Evolutionary conservation across 179 eudicot species (phyloP).

Genomic region (Monotropa hypopitys): DNA sequence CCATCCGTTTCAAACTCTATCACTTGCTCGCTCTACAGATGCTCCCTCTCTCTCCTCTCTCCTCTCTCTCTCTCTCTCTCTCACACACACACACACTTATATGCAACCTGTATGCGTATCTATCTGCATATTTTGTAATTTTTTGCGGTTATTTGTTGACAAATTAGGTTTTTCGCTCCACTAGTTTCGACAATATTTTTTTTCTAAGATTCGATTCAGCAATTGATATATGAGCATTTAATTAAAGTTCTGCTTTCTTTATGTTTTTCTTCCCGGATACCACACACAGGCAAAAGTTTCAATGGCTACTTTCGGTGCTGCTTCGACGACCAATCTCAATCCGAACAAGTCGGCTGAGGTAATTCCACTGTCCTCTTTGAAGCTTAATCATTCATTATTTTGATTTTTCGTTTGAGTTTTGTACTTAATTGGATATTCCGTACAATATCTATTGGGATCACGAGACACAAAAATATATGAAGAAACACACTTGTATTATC

Average conservation of each 20-base stretch:
- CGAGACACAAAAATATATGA: no score
- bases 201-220: background rate
- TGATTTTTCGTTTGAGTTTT: background rate
- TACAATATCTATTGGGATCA: no score
- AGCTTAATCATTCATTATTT: background rate
- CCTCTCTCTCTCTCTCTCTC: background rate
- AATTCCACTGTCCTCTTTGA: background rate
- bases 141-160: background rate
- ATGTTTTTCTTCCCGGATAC: background rate
- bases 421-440: background rate
- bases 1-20: no score
- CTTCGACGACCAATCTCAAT: conserved; percentile 25
- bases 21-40: no score
- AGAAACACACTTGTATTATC: no score
- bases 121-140: background rate
- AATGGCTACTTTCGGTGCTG: conserved; percentile 35
- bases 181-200: background rate
- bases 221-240: background rate
- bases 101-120: background rate
- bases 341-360: conserved; percentile 56
- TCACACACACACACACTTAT: no score
- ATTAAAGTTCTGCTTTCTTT: background rate
- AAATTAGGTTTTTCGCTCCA: background rate
- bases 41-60: background rate
- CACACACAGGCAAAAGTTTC: background rate